Conservation (phyloP, 1,284 basidiomycete genomes). For the Irpex sp. region DNA sequence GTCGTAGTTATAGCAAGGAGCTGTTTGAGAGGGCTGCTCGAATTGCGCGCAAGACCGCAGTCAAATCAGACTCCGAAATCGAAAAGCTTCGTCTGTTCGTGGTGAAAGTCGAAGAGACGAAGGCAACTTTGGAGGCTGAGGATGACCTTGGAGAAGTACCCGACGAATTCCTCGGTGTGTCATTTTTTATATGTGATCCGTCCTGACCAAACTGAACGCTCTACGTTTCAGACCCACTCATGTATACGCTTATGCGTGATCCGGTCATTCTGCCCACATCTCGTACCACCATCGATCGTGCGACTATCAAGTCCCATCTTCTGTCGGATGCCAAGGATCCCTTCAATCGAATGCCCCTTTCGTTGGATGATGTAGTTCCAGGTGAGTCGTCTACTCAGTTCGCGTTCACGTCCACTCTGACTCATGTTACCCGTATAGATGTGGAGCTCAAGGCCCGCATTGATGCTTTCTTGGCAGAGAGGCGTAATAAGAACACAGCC, state of each 20-base stretch:
- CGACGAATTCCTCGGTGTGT: conserved; percentile 88
- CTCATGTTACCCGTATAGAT: conserved; percentile 31
- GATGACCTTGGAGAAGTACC: conserved; percentile 93
- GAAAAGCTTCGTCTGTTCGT: conserved; percentile 71
- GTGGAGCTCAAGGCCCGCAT: conserved; percentile 57
- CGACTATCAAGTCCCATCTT: conserved; percentile 94
- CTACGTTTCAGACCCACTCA: conserved; percentile 71
- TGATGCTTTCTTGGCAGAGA: conserved; percentile 52
- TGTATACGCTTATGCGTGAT: conserved; percentile 94
- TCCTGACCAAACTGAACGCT: background rate
- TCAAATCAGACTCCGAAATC: conserved; percentile 84
- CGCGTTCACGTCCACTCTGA: background rate
- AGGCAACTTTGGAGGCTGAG: conserved; percentile 75
- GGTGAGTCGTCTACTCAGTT: conserved; percentile 35
- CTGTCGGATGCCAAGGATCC: conserved; percentile 89
- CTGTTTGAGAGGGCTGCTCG: conserved; percentile 80
- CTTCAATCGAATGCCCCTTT: conserved; percentile 80
- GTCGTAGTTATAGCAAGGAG: conserved; percentile 83
- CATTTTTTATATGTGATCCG: conserved; percentile 3
- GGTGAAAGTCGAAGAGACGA: conserved; percentile 80
- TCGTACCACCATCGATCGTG: conserved; percentile 74
- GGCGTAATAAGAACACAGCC: conserved; percentile 34
- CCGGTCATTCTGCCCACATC: conserved; percentile 91
- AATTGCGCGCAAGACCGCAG: conserved; percentile 55
- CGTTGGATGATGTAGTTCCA: conserved; percentile 78